Conservation (phyloP, 495 filamentous ascomycete genomes). For the Penicillium verhagenii region DNA sequence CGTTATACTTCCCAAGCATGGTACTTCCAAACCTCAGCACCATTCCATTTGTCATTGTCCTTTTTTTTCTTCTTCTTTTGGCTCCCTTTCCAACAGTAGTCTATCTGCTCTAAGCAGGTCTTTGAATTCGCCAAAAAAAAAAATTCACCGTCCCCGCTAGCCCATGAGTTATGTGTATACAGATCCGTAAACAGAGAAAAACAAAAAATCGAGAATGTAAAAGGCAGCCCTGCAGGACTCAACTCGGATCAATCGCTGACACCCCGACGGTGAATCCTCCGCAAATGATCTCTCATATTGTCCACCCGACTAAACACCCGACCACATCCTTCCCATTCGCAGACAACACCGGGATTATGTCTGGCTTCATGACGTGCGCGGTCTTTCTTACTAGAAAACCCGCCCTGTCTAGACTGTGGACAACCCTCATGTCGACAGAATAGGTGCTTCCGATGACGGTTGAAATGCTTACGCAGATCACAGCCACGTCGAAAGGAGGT, state of each 20-base stretch:
- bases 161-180: slow-evolving; percentile 4
- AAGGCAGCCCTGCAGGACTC: not conserved
- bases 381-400: slow-evolving; percentile 66
- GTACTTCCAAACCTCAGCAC: not conserved
- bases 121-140: slow-evolving; percentile 5
- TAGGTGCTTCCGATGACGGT: slow-evolving; percentile 59
- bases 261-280: slow-evolving; percentile 42
- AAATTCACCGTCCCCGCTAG: not conserved
- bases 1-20: not conserved
- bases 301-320: slow-evolving; percentile 62
- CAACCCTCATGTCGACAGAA: slow-evolving; percentile 64
- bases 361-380: slow-evolving; percentile 60
- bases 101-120: not conserved
- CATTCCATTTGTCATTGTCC: not conserved
- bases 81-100: not conserved
- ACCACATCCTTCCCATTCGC: slow-evolving; percentile 58
- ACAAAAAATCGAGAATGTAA: not conserved
- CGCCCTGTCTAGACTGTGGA: slow-evolving; percentile 53
- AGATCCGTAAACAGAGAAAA: not conserved
- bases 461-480: slow-evolving; percentile 64
- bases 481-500: slow-evolving; percentile 59
- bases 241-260: slow-evolving; percentile 8
- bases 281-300: slow-evolving; percentile 62
- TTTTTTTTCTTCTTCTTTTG: slow-evolving; percentile 2
- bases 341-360: slow-evolving; percentile 58